Conservation (phyloP, 345 rosid species). For the Firmiana major region DNA sequence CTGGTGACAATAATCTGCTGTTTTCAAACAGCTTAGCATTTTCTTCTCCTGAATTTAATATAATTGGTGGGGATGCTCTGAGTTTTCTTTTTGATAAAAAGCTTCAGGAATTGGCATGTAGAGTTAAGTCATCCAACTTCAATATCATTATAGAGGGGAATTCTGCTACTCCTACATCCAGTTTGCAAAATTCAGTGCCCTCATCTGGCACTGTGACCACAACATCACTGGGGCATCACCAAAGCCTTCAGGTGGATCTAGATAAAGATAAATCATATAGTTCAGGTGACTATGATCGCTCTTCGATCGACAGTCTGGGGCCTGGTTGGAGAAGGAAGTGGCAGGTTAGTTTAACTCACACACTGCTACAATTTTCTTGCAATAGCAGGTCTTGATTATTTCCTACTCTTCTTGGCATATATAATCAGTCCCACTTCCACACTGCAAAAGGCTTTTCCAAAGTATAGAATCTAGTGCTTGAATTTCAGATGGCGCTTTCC, state of each 20-base stretch:
- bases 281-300: conserved; percentile 33
- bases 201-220: conserved; percentile 22
- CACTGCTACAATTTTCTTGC: neutral
- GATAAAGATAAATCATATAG: conserved; percentile 29
- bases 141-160: conserved; percentile 41
- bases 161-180: conserved; percentile 32
- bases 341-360: conserved; percentile 48
- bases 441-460: neutral
- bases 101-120: conserved; percentile 59
- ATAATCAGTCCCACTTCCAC: neutral
- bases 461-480: neutral
- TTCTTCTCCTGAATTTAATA: conserved; percentile 37
- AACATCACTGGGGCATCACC: conserved; percentile 28
- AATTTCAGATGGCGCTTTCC: neutral
- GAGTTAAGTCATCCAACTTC: conserved; percentile 51
- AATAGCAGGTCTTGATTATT: neutral
- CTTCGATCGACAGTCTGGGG: conserved; percentile 27
- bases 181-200: conserved; percentile 29
- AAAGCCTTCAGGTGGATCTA: conserved; percentile 31
- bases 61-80: conserved; percentile 50
- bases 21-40: conserved; percentile 27
- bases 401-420: neutral
- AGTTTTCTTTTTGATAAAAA: conserved; percentile 71
- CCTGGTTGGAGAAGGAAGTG: conserved; percentile 29
- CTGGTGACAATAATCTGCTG: conserved; percentile 19